Evolutionary conservation across 2,329 filamentous ascomycete genomes (phyloP).

Genomic region (Colletotrichum simmondsii): DNA sequence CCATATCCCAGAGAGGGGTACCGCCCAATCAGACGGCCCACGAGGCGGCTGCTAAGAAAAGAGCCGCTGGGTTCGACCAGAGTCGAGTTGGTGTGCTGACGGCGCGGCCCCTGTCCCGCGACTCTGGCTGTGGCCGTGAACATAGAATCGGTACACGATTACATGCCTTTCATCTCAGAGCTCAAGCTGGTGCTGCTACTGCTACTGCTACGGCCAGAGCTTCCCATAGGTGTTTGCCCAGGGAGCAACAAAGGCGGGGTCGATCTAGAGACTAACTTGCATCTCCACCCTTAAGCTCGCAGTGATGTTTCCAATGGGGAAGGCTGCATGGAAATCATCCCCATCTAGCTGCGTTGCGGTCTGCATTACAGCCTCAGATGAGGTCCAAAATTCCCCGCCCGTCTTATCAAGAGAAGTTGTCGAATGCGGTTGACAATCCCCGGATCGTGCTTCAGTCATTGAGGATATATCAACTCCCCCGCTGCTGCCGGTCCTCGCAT

Average conservation of each 20-base stretch:
- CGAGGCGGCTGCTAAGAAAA: conserved; percentile 18
- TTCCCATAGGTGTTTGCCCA: neutral
- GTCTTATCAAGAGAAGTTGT: neutral
- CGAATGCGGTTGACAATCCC: conserved; percentile 3
- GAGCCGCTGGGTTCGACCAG: conserved; percentile 8
- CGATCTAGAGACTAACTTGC: neutral
- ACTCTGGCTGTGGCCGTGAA: neutral
- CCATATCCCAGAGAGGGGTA: conserved; percentile 18
- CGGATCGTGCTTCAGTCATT: neutral
- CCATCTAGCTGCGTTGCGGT: neutral
- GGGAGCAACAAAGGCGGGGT: conserved; percentile 5
- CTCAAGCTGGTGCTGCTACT: conserved; percentile 6
- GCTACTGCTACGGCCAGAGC: neutral
- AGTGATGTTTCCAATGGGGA: neutral
- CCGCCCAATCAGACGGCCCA: neutral
- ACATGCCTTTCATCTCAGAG: neutral
- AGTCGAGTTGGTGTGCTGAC: conserved; percentile 27
- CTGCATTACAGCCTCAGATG: neutral
- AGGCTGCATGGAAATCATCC: neutral
- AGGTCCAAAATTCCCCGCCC: neutral
- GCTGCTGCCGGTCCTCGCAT: neutral
- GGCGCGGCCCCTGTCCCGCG: neutral
- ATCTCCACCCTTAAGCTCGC: neutral
- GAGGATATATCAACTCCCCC: neutral
- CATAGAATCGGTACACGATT: neutral